Conservation (phyloP, 169 alveolate genomes). For the Eimeria praecox region DNA sequence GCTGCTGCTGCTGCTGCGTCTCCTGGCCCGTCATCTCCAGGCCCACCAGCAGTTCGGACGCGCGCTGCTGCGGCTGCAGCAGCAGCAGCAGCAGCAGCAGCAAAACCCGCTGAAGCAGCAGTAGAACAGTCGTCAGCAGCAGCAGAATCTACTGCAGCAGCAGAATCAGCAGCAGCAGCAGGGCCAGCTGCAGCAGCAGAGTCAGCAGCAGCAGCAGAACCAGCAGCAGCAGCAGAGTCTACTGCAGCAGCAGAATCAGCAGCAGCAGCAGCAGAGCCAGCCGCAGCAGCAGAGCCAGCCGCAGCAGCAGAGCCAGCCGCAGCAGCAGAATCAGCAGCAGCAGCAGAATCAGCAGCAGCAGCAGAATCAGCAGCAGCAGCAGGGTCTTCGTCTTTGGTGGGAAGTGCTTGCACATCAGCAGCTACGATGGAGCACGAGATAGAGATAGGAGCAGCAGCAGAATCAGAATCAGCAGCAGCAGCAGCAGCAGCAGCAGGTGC, state of each 20-base stretch:
- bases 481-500: too few species aligned
- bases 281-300: not conserved
- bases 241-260: not conserved
- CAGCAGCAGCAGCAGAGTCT: slow-evolving; percentile 1
- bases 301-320: not conserved
- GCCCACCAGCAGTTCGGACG: not conserved
- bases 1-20: too few species aligned
- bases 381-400: not conserved
- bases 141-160: not conserved
- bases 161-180: not conserved
- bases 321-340: not conserved
- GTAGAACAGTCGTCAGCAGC: too few species aligned
- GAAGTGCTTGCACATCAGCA: not conserved
- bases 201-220: not conserved
- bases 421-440: not conserved
- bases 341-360: not conserved
- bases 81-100: not conserved
- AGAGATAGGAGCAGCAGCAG: not conserved
- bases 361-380: not conserved
- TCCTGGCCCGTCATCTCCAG: too few species aligned
- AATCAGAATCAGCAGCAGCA: not conserved
- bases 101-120: not conserved
- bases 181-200: not conserved
- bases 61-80: slow-evolving; percentile 5
- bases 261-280: not conserved